These are phyloP conservation scores for Aureobasidium lini DNA, from an alignment of 2,329 filamentous ascomycete genomes.

Conservation along the genomic window DNA sequence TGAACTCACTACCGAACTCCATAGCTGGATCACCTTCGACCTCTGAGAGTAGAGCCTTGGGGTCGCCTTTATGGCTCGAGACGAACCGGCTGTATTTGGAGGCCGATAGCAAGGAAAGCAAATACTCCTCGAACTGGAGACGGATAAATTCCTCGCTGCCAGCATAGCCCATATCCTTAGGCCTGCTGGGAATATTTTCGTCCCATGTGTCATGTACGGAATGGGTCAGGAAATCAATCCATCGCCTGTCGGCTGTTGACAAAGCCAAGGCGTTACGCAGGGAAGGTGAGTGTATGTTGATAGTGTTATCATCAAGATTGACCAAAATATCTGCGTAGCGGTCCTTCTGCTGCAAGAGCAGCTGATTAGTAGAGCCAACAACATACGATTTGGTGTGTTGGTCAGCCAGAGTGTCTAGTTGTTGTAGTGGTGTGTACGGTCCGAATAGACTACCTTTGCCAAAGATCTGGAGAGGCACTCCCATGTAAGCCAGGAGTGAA, in stretches of 20 bases:
- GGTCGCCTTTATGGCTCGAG: slow-evolving; percentile 40
- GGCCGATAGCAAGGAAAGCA: slow-evolving; percentile 77
- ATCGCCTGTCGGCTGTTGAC: slow-evolving; percentile 80
- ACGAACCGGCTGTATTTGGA: slow-evolving; percentile 70
- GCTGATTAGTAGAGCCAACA: slow-evolving; percentile 91
- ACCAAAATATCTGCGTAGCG: slow-evolving; percentile 94
- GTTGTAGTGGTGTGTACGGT: slow-evolving; percentile 92
- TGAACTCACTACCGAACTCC: slow-evolving; percentile 79
- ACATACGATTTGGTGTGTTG: slow-evolving; percentile 95
- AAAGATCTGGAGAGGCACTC: slow-evolving; percentile 87
- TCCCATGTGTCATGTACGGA: slow-evolving; percentile 97
- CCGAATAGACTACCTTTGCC: slow-evolving; percentile 94
- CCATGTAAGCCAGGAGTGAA: slow-evolving; percentile 89
- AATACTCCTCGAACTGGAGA: slow-evolving; percentile 93
- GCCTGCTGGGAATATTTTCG: slow-evolving; percentile 74
- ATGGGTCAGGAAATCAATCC: slow-evolving; percentile 94
- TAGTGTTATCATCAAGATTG: slow-evolving; percentile 82
- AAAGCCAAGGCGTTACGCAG: slow-evolving; percentile 68
- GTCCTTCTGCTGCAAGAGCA: slow-evolving; percentile 88
- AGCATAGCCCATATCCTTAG: slow-evolving; percentile 91
- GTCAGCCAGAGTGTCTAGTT: slow-evolving; percentile 88
- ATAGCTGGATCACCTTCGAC: slow-evolving; percentile 71
- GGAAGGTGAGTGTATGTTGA: slow-evolving; percentile 75
- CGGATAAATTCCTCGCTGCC: slow-evolving; percentile 97
- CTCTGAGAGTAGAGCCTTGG: slow-evolving; percentile 54